Base-by-base conservation (phyloP, 2,329 filamentous ascomycete species). In the Calonectria leucothoes region DNA sequence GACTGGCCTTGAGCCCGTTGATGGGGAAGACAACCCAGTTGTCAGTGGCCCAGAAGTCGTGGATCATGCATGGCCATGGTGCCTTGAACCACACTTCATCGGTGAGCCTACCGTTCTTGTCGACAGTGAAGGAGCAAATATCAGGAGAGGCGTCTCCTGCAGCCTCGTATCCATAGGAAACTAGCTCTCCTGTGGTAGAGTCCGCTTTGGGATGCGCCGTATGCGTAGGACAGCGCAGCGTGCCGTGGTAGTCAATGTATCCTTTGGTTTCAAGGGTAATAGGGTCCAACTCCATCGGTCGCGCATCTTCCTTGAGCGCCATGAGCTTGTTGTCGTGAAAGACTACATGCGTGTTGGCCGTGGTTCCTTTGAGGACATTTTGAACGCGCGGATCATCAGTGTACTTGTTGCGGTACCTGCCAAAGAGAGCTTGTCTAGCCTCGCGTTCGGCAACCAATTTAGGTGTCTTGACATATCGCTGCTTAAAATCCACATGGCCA, bases 1-100 rank as follows among this genome's bases (percentile, higher is more conserved):
- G 39, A 17, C 39, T 45, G 39, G 39, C 39, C 17, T 66, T 70
- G 29, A 70, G 59, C 17, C 68, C 33, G 5, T 70, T 70, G 7
- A 70, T 70, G 8, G 68, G 68, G 27, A 70, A 70, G n/a, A 70
- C 27, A 5, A 70, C 68, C 59, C 61, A 70, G 35, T 70, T 70
- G 35, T 70, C 61, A 7, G 68, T 70, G 3, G 65, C 68, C 27
- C 48, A 61, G 35, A 70, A 70, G 11, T 70, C 68, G 17, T 70
- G 68, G 7, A 70, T 70, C 68, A 70, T 52, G 20, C 35, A 61
- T 2, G 55, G 48, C 4, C 57, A 61, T 6, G 68, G 68, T 6
- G 68, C n/a, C 14, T 66, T 37, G 8, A 70, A 17, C 68, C 68
- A 70, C 6, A 66, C 61, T 8, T 57, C 37, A 29, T 70, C 42